Base-by-base conservation (phyloP, 768 basidiomycete species). In the Ephemerocybe angulata region DNA sequence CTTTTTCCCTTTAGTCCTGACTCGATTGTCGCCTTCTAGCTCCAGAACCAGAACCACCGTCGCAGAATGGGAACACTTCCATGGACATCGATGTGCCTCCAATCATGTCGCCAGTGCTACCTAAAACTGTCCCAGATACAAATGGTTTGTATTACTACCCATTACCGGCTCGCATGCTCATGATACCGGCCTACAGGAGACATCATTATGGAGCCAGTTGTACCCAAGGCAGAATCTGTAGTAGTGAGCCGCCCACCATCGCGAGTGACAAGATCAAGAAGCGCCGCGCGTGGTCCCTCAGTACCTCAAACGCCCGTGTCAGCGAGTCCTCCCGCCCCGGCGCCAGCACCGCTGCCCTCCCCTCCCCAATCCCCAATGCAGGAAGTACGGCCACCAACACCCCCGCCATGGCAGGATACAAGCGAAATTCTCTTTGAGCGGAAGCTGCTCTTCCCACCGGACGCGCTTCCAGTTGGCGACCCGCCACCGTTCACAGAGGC, bases 401-500 rank as follows among this genome's bases (percentile, higher is more conserved):
- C 40, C 7, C 11, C 21, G 11, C 40, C 40, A 13, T 42, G 40
- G 40, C 11, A 42, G 19, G 44, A 46, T 28, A 46, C 44, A 13
- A 46, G 44, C 21, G 7, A 38, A 29, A 37, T 29, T 33, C 58
- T 56, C 6, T 44, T 46, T 6, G 12, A 52, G 17, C 31, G 35
- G 28, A 30, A 21, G 29, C 41, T 29, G 15, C 41, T 53, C 7
- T 40, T 53, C 35, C 52, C 56, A 19, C 44, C 43, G 8, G 44
- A 50, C 33, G 56, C 31, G 7, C 17, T 37, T 28, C 31, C 49
- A 13, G 27, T 47, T 4, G 33, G 62, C 47, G 71, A 76, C 24
- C 74, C 78, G 31, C 78, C 79, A 11, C 62, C 62, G 5, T 56
- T 72, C 22, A 61, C 69, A 5, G 69, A 75, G 22, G 73, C 75